Base-by-base conservation (phyloP, 345 rosid species). In the Microcos paniculata region DNA sequence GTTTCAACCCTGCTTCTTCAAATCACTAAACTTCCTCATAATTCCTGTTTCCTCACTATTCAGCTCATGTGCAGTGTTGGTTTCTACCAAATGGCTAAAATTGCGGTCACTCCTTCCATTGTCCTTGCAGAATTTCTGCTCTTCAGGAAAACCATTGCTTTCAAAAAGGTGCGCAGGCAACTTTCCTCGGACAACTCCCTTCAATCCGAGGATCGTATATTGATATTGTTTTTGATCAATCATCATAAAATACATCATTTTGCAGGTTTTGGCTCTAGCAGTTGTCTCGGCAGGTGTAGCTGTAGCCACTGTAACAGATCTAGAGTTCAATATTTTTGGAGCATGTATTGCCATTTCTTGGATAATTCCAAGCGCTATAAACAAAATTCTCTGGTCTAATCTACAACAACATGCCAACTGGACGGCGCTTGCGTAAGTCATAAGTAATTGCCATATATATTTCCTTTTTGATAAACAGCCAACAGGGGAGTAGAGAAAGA, bases 41-140 rank as follows among this genome's bases (percentile, higher is more conserved):
- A 15, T 6, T 35, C 58, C 18, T 28, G 46, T 78, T 78, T 74
- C 64, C 76, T 83, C 55, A 71, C 78, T 53, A 45, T 52, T 53
- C 30, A 72, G 66, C 46, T 70, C 33, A 7, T 71, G 14, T 79
- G 83, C 89, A 93, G 99, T 10, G 91, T 96, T 63, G 99, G 99
- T 74, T 92, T 96, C 85, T 96, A 96, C 81, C 99, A 93, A 81
- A 92, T 93, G 99, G 93, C 94, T 74, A 93, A 96, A 85, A 93
- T 96, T 57, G 98, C 98, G 2, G 98, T 96, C 75, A 96, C 98
- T 75, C 98, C 99, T 14, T 89, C 98, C 42, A 92, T 96, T 75
- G 97, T 91, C 70, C 85, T 96, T 48, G 88, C 95, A 1, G 99
- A 96, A 78, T 93, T 93, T 76, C 43, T 90, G 19, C 89, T 90